Base-by-base conservation (phyloP, 1,284 basidiomycete genomes). In the Farysia itapuensis region DNA sequence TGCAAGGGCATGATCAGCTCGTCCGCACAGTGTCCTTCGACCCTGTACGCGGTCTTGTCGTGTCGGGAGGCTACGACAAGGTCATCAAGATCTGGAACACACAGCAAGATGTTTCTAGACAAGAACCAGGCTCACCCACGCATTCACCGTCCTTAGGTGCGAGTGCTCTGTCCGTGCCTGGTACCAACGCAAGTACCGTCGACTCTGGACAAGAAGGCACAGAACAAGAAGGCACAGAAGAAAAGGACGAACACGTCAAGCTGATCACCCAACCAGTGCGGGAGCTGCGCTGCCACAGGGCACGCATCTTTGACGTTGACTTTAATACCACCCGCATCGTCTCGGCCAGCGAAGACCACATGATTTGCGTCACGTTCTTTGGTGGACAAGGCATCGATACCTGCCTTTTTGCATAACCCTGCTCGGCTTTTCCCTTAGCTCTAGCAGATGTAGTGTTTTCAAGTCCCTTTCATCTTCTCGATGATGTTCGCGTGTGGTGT, bases 61-160 rank as follows among this genome's bases (percentile, higher is more conserved):
- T 61, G 3, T 50, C 46, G 16, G 68, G 61, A 4, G 68, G 68
- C 11, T 71, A 71, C 37, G 68, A 71, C 46, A 35, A 46, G 23
- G 25, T 49, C 45, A 51, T 69, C 37, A 54, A 59, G 43, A 12
- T 58, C n/a, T 68, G 66, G 60, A 31, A 40, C 14, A 19, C 50
- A 13, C 12, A 16, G 12, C 8, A 11, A 14, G 40, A 33, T 11
- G 12, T 11, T 33, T 9, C 9, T n/a, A 9, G 25, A 28, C 25
- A 9, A 9, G 25, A 28, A 9, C 9, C 25, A n/a, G 9, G n/a
- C 9, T 9, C n/a, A 37, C 25, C 25, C n/a, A 28, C 9, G 9
- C 25, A 28, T n/a, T n/a, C 25, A 9, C 9, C 9, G 9, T n/a
- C n/a, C n/a, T n/a, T n/a, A n/a, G 30, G 30, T 7, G 30, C 7